These are phyloP conservation scores for Podospora fimiseda DNA, from an alignment of 495 filamentous ascomycete species.

Conservation along the genomic window DNA sequence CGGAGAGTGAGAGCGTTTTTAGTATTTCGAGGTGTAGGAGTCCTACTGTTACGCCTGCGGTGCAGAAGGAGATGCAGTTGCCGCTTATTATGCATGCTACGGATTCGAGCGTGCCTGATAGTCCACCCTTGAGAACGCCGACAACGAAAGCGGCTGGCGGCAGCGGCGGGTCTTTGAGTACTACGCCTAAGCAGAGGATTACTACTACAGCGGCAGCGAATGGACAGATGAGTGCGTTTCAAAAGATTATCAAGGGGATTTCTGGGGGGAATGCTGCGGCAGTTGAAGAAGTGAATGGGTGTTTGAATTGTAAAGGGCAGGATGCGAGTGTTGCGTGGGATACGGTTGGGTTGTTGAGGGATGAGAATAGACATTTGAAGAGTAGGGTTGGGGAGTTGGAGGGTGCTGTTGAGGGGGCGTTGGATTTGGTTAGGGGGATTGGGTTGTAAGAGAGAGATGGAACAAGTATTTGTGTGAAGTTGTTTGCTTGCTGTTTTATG, in stretches of 20 bases:
- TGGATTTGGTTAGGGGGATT: conserved; percentile 56
- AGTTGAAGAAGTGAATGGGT: conserved; percentile 31
- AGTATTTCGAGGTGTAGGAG: conserved; percentile 55
- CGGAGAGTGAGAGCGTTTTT: conserved; percentile 56
- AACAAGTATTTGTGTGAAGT: too few species aligned
- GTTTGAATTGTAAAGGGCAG: conserved; percentile 55
- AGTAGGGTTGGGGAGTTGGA: conserved; percentile 60
- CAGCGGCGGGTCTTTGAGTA: background rate
- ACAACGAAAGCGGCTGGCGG: background rate
- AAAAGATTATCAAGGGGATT: conserved; percentile 46
- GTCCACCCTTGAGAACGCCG: conserved; percentile 4
- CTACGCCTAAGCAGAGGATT: conserved; percentile 14
- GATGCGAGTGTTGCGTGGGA: conserved; percentile 64
- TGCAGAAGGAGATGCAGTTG: background rate
- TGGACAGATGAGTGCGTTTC: conserved; percentile 42
- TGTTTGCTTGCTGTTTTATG: background rate
- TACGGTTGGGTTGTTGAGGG: conserved; percentile 60
- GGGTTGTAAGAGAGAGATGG: conserved; percentile 19
- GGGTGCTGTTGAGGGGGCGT: conserved; percentile 60
- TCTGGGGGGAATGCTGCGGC: conserved; percentile 23
- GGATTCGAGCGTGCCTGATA: background rate
- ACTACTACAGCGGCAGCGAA: background rate
- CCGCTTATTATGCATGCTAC: conserved; percentile 1
- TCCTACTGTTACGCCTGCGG: conserved; percentile 29
- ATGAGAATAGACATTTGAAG: conserved; percentile 69